Base-by-base conservation (phyloP, 768 basidiomycete genomes). In the Boletus subcaerulescens region DNA sequence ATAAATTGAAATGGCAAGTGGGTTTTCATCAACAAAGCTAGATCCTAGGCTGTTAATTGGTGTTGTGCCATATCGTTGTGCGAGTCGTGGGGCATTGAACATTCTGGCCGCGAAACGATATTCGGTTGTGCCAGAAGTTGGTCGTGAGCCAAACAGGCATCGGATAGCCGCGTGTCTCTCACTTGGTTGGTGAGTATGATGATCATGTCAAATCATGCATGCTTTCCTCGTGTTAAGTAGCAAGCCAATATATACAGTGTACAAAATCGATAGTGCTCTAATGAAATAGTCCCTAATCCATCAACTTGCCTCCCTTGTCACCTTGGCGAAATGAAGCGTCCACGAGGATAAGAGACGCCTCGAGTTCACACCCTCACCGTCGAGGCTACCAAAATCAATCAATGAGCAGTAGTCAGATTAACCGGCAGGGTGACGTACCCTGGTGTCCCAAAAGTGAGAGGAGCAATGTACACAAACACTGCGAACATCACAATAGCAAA, bases 361-460 rank as follows among this genome's bases (percentile, higher is more conserved):
- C 63, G 83, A 77, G 69, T 93, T 93, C 60, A 99, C 93, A 65
- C 84, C 75, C 29, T 91, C 86, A 18, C 93, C 91, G 39, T 86
- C 85, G 73, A 98, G 77, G 41, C 94, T 96, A 63, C 29, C 48
- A 35, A 15, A 24, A 54, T 60, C 65, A 20, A 67, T 62, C 29
- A 58, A 36, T 56, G 29, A 48, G 46, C 53, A 59, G 31, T 24
- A 35, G 36, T 43, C 44, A 45, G 56, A 45, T 39, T 41, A 56
- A 48, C 29, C 35, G 45, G 2, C 45, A 12, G 18, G 40, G 39
- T 41, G 4, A 78, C 89, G 66, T 75, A 97, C 94, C 93, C 91
- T 58, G 94, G 93, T n/a, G 89, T 88, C 41, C 95, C 97, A 69
- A 96, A 99, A 15, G 96, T 98, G 63, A 99, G 75, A 40, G 97